Base-by-base conservation (phyloP, 257 asterid genomes). In the Ajuga chamaepitys region DNA sequence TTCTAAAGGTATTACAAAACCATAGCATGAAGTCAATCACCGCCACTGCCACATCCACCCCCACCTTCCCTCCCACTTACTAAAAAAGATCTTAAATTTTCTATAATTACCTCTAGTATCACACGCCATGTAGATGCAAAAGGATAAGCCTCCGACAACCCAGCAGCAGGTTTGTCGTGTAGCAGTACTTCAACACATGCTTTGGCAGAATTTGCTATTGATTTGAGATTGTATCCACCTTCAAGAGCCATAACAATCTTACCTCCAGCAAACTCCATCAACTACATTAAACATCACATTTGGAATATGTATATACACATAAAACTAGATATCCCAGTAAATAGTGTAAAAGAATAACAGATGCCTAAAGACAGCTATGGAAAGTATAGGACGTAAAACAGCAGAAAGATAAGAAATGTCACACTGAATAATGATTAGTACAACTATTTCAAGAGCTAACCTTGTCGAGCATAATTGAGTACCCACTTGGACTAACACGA, bases 241-340 rank as follows among this genome's bases (percentile, higher is more conserved):
- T 94, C 97, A 44, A 94, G 97, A 65, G 90, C 97, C 99, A 94
- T 78, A 55, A 94, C 91, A 75, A 94, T 85, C 82, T 86, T 94
- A 46, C 99, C 97, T 32, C 77, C 75, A 14, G 96, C 96, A 79
- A 88, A 88, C 81, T 85, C 84, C 87, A 81, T 72, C 86, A 94
- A 82, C 97, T 90, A 63, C 57, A 68, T 42, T 71, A 61, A 69
- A 70, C 50, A 72, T 64, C 24, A 38, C 37, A 56, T 44, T 8
- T 17, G 9, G 18, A 20, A 13, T 56, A 5, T 4, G 25, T 8
- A 3, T 17, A 26, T 25, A 45, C 12, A 34, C 28, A 41, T 40
- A 20, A 13, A 17, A 13, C 21, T 12, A 3, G 16, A 67, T 37
- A 26, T 68, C n/a, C 10, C 18, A 57, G 50, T 17, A 59, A 11